These are phyloP conservation scores for Cynanchum wilfordii DNA, from an alignment of 257 asterid genomes.

Conservation along the genomic window DNA sequence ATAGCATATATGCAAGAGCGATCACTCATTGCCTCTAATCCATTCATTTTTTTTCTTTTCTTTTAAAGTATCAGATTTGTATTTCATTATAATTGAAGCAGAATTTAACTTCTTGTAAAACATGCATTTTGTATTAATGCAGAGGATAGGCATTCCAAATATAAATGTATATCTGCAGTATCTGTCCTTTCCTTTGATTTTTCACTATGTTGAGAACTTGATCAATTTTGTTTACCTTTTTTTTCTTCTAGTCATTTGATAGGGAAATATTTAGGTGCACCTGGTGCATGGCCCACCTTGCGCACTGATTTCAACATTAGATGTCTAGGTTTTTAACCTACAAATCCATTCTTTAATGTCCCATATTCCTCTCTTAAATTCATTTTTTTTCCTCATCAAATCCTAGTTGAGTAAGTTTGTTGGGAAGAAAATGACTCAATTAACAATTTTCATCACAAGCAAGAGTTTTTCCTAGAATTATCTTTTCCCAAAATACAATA, in stretches of 20 bases:
- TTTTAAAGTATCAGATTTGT: neutral
- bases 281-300: no score
- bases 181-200: neutral
- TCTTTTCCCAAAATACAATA: no score
- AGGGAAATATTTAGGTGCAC: no score
- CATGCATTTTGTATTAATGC: neutral
- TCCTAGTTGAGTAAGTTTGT: no score
- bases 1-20: neutral
- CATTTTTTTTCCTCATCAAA: no score
- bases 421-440: no score
- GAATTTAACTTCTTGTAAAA: neutral
- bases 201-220: neutral
- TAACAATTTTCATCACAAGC: no score
- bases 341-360: no score
- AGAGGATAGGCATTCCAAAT: neutral
- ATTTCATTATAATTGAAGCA: neutral
- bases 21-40: neutral
- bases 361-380: no score
- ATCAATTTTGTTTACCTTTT: neutral
- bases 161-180: neutral
- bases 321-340: no score
- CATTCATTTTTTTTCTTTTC: neutral
- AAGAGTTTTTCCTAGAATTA: no score
- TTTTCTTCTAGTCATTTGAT: neutral
- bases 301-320: no score